phyloP scores from a whole-genome alignment of 2,329 filamentous ascomycete genomes.

The Hysterium pulicare region DNA sequence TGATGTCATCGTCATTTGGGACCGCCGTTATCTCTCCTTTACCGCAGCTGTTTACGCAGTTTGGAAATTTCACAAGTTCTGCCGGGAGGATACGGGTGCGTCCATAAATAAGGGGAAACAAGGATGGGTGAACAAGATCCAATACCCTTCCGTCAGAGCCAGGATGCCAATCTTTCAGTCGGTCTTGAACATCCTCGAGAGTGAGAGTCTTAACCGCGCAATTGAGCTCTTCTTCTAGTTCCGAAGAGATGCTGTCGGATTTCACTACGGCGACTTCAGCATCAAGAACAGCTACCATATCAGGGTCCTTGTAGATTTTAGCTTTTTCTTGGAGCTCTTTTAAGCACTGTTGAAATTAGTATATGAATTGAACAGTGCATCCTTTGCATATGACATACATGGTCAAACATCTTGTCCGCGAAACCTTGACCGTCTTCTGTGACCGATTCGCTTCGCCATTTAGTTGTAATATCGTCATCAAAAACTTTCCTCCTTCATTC shows the following conservation, averaged over 20 bases:
- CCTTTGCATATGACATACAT: conserved; percentile 2
- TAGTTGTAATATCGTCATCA: conserved; percentile 22
- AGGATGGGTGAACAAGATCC: conserved; percentile 60
- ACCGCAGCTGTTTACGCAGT: conserved; percentile 9
- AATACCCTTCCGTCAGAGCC: conserved; percentile 54
- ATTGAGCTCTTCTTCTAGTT: conserved; percentile 41
- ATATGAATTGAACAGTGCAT: background rate
- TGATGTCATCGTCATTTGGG: conserved; percentile 4
- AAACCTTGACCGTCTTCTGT: conserved; percentile 7
- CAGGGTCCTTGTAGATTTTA: conserved; percentile 35
- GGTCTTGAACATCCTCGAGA: conserved; percentile 51
- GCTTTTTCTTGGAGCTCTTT: conserved; percentile 51
- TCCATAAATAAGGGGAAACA: conserved; percentile 21
- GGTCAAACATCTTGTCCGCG: conserved; percentile 9
- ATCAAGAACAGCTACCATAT: conserved; percentile 45
- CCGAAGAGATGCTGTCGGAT: conserved; percentile 47
- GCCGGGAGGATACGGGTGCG: conserved; percentile 8
- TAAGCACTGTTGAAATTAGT: conserved; percentile 22
- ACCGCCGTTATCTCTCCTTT: conserved; percentile 10
- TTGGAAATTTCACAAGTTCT: conserved; percentile 9
- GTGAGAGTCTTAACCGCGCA: conserved; percentile 40
- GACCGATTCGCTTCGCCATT: conserved; percentile 30
- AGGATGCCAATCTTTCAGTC: conserved; percentile 60
- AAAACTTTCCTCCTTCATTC: conserved; percentile 39
- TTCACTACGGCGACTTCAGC: conserved; percentile 48